Conservation (phyloP, 2,329 filamentous ascomycete genomes). For the Exophiala lecanii-corni region DNA sequence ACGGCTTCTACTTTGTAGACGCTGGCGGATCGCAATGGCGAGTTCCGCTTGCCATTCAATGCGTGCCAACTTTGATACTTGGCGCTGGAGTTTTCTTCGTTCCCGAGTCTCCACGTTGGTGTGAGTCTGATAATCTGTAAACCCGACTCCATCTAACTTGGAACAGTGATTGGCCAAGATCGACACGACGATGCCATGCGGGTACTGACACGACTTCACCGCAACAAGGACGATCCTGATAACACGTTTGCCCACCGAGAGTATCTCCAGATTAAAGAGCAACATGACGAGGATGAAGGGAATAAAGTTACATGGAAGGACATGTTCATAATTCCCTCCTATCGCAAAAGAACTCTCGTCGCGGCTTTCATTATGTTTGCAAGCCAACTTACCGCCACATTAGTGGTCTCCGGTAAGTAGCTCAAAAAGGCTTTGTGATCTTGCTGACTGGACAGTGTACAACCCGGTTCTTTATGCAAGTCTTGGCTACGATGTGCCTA, state of each 20-base stretch:
- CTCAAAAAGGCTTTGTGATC: no score
- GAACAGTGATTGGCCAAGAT: constrained; percentile 2
- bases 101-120: constrained; percentile 73
- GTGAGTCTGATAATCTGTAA: background rate
- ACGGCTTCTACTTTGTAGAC: constrained; percentile 27
- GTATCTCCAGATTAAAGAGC: constrained; percentile 28
- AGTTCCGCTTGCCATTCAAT: constrained; percentile 66
- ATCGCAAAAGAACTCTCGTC: constrained; percentile 22
- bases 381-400: constrained; percentile 30
- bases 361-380: constrained; percentile 30
- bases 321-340: constrained; percentile 8
- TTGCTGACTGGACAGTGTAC: constrained; percentile 11
- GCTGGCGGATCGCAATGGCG: constrained; percentile 51
- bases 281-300: constrained; percentile 24
- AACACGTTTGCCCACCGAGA: constrained; percentile 27
- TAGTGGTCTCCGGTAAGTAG: constrained; percentile 16
- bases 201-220: constrained; percentile 25
- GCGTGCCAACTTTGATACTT: constrained; percentile 62
- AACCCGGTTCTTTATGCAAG: constrained; percentile 29
- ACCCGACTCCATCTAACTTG: background rate
- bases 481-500: constrained; percentile 29
- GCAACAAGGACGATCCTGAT: constrained; percentile 22
- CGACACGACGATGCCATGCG: constrained; percentile 19
- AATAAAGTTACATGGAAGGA: constrained; percentile 27
- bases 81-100: constrained; percentile 68